These are phyloP conservation scores for Aspergillus luchuensis DNA, from an alignment of 2,329 filamentous ascomycete species.

Conservation along the genomic window DNA sequence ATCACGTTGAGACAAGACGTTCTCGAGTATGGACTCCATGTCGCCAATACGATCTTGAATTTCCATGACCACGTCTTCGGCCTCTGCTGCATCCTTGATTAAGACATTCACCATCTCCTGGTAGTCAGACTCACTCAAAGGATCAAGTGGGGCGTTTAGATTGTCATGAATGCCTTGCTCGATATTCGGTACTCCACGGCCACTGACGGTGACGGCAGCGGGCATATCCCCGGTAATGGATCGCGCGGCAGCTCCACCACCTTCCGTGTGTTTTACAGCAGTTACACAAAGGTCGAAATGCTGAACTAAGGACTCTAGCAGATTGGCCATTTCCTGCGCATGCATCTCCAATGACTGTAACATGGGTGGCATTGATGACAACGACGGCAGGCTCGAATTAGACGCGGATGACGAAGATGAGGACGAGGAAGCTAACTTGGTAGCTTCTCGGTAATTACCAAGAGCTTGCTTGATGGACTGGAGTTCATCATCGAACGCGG, in stretches of 20 bases:
- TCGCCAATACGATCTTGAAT: constrained; percentile 74
- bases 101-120: constrained; percentile 82
- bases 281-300: constrained; percentile 95
- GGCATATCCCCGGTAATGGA: constrained; percentile 66
- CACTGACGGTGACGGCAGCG: constrained; percentile 50
- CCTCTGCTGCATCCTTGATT: constrained; percentile 56
- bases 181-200: constrained; percentile 33
- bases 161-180: constrained; percentile 37
- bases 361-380: constrained; percentile 53
- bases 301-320: constrained; percentile 75
- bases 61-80: constrained; percentile 64
- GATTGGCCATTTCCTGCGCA: constrained; percentile 78
- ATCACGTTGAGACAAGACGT: constrained; percentile 65
- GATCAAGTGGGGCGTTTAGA: constrained; percentile 59
- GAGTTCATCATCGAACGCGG: constrained; percentile 74
- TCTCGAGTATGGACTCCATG: constrained; percentile 72
- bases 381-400: constrained; percentile 36
- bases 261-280: constrained; percentile 86
- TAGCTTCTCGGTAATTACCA: constrained; percentile 42
- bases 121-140: constrained; percentile 74
- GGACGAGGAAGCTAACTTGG: constrained; percentile 42
- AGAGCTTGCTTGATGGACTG: constrained; percentile 64
- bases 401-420: constrained; percentile 37
- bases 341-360: constrained; percentile 69
- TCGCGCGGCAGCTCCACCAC: constrained; percentile 68